Conservation (phyloP, 176 grass and related monocot genomes). For the Musa schizocarpa region DNA sequence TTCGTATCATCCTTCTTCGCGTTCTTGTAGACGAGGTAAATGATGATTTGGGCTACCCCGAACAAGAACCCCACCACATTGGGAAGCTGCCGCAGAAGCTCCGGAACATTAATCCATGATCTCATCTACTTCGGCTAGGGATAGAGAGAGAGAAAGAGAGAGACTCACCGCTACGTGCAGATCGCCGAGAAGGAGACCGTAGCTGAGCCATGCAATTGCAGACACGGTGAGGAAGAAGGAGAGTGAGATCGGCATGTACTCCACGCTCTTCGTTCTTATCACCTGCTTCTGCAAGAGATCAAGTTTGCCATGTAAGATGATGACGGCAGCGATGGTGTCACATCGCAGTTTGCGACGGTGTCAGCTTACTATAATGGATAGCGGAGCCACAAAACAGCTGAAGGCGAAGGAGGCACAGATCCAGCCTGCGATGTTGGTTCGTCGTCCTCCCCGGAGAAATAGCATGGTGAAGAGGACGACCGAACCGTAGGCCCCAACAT, state of each 20-base stretch:
- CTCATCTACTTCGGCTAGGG: background rate
- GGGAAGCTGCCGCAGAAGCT: conserved; percentile 37
- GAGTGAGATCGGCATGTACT: conserved; percentile 73
- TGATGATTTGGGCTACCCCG: conserved; percentile 55
- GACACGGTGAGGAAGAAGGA: conserved; percentile 82
- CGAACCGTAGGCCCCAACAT: conserved; percentile 40
- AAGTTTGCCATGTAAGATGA: background rate
- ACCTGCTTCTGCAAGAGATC: conserved; percentile 50
- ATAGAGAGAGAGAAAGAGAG: background rate
- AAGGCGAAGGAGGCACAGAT: conserved; percentile 56
- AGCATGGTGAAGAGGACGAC: conserved; percentile 39
- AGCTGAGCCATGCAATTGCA: conserved; percentile 84
- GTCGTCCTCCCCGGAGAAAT: conserved; percentile 24
- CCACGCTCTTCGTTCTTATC: conserved; percentile 75
- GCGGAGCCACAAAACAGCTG: conserved; percentile 65
- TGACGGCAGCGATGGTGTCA: background rate
- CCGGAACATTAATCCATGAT: background rate
- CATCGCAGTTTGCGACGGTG: background rate
- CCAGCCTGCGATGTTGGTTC: conserved; percentile 39
- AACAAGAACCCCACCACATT: conserved; percentile 77
- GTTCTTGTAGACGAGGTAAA: conserved; percentile 67
- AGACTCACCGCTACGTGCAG: conserved; percentile 46
- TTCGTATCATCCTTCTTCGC: conserved; percentile 26
- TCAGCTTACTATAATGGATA: conserved; percentile 66
- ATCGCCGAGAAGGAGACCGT: conserved; percentile 56